These are phyloP conservation scores for Ramalina peruviana DNA, from an alignment of 495 filamentous ascomycete species.

Conservation along the genomic window DNA sequence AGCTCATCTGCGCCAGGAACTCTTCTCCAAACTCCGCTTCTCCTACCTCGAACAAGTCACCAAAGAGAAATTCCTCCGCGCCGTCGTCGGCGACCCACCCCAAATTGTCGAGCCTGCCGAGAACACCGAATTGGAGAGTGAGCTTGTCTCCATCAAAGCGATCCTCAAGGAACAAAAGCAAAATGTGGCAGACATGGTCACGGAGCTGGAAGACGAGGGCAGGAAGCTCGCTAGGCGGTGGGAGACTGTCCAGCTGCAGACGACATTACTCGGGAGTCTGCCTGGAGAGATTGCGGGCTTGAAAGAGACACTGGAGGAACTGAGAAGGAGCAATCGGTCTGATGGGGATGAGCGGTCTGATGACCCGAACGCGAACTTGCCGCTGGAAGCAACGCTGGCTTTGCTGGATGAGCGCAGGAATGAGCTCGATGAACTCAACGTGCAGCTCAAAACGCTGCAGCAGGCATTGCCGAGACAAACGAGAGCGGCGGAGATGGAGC, in stretches of 20 bases:
- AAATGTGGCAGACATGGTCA: slow-evolving; percentile 59
- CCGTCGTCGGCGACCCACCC: slow-evolving; percentile 84
- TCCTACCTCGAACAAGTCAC: slow-evolving; percentile 72
- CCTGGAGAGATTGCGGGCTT: slow-evolving; percentile 49
- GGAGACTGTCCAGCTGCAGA: slow-evolving; percentile 50
- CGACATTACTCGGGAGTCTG: slow-evolving; percentile 39
- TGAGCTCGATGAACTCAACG: slow-evolving; percentile 49
- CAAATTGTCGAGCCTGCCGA: slow-evolving; percentile 68
- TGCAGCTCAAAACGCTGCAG: slow-evolving; percentile 52
- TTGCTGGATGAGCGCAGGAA: slow-evolving; percentile 45
- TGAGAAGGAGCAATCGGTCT: slow-evolving; percentile 8
- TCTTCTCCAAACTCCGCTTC: slow-evolving; percentile 93
- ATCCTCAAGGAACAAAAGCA: slow-evolving; percentile 63
- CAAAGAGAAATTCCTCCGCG: slow-evolving; percentile 93
- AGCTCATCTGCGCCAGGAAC: slow-evolving; percentile 39
- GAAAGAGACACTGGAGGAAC: slow-evolving; percentile 23
- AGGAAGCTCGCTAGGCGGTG: slow-evolving; percentile 45
- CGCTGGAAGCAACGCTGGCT: slow-evolving; percentile 43
- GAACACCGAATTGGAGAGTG: slow-evolving; percentile 64
- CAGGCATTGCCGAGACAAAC: slow-evolving; percentile 53
- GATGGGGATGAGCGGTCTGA: slow-evolving; percentile 11
- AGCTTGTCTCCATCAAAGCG: slow-evolving; percentile 57
- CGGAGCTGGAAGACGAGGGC: slow-evolving; percentile 54
- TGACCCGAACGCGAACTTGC: slow-evolving; percentile 34
- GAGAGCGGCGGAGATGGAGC: slow-evolving; percentile 55